Conservation (phyloP, 805 yeast species). For the Saturnispora kantuleensis region DNA sequence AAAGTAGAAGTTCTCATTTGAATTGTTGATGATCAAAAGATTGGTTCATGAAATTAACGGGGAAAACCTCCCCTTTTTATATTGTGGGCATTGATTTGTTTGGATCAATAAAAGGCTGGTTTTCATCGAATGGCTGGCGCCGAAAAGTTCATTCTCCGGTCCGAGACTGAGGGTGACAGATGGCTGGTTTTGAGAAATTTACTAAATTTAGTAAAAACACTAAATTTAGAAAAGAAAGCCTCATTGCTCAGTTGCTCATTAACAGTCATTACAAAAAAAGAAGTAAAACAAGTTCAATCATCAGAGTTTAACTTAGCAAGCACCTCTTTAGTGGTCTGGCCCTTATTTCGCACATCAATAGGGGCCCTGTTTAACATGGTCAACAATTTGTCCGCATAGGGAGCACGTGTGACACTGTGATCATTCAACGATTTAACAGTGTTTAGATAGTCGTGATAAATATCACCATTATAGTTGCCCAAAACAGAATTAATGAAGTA, state of each 20-base stretch:
- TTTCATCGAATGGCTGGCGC: conserved; percentile 3
- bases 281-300: neutral
- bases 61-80: neutral
- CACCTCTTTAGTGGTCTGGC: conserved; percentile 16
- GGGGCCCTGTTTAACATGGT: conserved; percentile 30
- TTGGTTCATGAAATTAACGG: neutral
- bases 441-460: conserved; percentile 66
- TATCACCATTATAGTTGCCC: conserved; percentile 74
- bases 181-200: conserved; percentile 3
- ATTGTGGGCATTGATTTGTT: conserved; percentile 2
- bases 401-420: conserved; percentile 46
- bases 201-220: neutral
- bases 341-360: conserved; percentile 27
- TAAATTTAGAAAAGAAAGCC: neutral
- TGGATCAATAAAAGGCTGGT: conserved; percentile 4
- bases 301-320: conserved; percentile 14
- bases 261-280: neutral
- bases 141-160: no score
- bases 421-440: conserved; percentile 42
- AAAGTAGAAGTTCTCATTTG: conserved; percentile 14
- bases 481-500: conserved; percentile 72
- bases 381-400: conserved; percentile 37
- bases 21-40: neutral
- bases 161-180: neutral
- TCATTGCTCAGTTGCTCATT: no score